Conservation (phyloP, 495 filamentous ascomycete species). For the Penicillium cinerascens region DNA sequence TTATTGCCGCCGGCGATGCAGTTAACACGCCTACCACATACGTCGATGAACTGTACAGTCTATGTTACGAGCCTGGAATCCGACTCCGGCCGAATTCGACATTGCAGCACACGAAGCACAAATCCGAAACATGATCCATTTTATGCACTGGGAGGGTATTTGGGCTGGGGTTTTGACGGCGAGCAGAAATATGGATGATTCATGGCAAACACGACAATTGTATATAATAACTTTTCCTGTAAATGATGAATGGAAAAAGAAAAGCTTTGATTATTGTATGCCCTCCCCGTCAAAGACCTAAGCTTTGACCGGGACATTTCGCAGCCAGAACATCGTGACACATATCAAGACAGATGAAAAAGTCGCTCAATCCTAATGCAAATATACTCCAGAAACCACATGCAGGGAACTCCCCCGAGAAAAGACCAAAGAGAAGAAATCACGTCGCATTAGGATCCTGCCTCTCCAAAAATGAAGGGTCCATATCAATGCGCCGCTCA, state of each 20-base stretch:
- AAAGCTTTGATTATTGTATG: not conserved
- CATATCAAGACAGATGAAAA: not conserved
- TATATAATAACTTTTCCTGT: not conserved
- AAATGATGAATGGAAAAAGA: not conserved
- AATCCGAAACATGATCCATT: conserved; percentile 1
- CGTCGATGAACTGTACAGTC: conserved; percentile 44
- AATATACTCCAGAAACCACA: conserved; percentile 3
- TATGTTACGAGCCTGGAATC: conserved; percentile 38
- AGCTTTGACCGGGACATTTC: not conserved
- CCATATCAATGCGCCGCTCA: conserved; percentile 77
- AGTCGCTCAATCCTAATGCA: conserved; percentile 7
- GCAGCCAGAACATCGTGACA: not conserved
- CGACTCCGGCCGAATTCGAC: conserved; percentile 28
- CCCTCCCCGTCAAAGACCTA: not conserved
- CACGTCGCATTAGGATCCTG: conserved; percentile 48
- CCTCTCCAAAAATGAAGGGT: conserved; percentile 87
- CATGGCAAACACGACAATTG: not conserved
- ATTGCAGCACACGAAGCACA: conserved; percentile 1
- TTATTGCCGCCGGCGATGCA: conserved; percentile 34
- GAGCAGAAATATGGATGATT: not conserved
- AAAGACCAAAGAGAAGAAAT: conserved; percentile 3
- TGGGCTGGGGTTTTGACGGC: not conserved
- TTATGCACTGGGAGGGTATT: not conserved
- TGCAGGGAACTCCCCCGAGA: not conserved
- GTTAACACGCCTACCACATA: conserved; percentile 26